Conservation (phyloP, 768 basidiomycete genomes). For the Leccinum truebloodii region DNA sequence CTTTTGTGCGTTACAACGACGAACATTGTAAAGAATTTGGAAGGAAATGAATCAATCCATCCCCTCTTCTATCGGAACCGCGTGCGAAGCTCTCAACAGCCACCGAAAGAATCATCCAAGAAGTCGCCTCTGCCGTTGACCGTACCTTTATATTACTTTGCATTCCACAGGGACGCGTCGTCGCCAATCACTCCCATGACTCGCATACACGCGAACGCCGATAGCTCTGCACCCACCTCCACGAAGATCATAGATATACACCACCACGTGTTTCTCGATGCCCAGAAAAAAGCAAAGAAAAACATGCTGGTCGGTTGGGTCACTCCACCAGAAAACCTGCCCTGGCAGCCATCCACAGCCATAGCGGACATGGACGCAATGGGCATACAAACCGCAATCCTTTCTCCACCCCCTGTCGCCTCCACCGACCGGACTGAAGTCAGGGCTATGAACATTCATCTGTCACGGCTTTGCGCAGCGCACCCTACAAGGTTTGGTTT, state of each 20-base stretch:
- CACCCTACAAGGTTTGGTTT: conserved; percentile 66
- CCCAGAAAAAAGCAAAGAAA: conserved; percentile 46
- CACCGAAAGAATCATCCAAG: conserved; percentile 16
- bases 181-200: conserved; percentile 14
- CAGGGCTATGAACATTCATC: conserved; percentile 48
- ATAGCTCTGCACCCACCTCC: conserved; percentile 1
- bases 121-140: conserved; percentile 4
- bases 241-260: conserved; percentile 60
- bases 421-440: conserved; percentile 43
- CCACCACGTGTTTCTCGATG: conserved; percentile 69
- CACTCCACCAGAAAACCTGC: conserved; percentile 62
- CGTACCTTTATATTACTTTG: conserved; percentile 3
- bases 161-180: conserved; percentile 1
- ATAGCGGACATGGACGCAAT: conserved; percentile 63
- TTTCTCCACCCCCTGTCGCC: conserved; percentile 64
- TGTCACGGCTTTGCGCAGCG: conserved; percentile 47
- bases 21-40: conserved; percentile 64
- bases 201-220: conserved; percentile 7
- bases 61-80: conserved; percentile 15
- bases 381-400: conserved; percentile 57
- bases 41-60: conserved; percentile 24
- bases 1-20: conserved; percentile 81
- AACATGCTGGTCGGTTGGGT: conserved; percentile 57
- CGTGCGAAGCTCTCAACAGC: conserved; percentile 16
- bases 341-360: conserved; percentile 63